Evolutionary conservation across 2,329 filamentous ascomycete species (phyloP).

Genomic region (Trichoderma oligosporum): DNA sequence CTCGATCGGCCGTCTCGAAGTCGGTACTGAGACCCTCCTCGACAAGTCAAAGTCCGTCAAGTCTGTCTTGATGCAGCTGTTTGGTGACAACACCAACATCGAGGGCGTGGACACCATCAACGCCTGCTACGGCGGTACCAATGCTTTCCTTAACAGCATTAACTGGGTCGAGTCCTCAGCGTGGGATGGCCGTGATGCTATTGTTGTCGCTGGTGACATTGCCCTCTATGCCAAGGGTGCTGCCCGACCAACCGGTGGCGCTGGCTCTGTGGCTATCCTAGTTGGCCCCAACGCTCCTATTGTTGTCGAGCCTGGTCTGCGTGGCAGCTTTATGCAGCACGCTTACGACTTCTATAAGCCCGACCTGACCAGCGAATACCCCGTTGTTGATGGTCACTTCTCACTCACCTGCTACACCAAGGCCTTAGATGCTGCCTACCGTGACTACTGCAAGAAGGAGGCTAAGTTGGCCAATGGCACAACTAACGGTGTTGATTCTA

Average conservation of each 20-base stretch:
- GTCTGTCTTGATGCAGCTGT: constrained; percentile 82
- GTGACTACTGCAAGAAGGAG: constrained; percentile 74
- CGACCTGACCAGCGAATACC: constrained; percentile 82
- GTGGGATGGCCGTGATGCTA: constrained; percentile 79
- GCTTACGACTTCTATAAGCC: constrained; percentile 91
- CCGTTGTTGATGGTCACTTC: constrained; percentile 79
- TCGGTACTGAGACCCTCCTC: constrained; percentile 79
- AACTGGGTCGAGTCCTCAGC: constrained; percentile 85
- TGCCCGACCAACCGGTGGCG: constrained; percentile 76
- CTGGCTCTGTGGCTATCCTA: constrained; percentile 73
- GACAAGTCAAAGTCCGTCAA: constrained; percentile 93
- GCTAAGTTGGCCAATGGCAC: constrained; percentile 53
- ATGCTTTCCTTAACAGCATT: constrained; percentile 75
- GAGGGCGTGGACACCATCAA: constrained; percentile 82
- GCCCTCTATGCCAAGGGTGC: constrained; percentile 81
- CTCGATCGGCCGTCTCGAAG: constrained; percentile 75
- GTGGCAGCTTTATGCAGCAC: constrained; percentile 77
- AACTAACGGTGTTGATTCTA: constrained; percentile 43
- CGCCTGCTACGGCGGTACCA: constrained; percentile 83
- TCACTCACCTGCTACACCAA: constrained; percentile 78
- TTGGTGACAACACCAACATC: constrained; percentile 77
- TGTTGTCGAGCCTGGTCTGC: constrained; percentile 72
- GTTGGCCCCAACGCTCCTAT: constrained; percentile 75
- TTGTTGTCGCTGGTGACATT: constrained; percentile 78
- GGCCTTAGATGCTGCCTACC: constrained; percentile 77